Percentiles rank a stretch among this genome's conserved stretches.
phyloP scores from a whole-genome alignment of 2,329 filamentous ascomycete species.

The Aaosphaeria pasadenensis region DNA sequence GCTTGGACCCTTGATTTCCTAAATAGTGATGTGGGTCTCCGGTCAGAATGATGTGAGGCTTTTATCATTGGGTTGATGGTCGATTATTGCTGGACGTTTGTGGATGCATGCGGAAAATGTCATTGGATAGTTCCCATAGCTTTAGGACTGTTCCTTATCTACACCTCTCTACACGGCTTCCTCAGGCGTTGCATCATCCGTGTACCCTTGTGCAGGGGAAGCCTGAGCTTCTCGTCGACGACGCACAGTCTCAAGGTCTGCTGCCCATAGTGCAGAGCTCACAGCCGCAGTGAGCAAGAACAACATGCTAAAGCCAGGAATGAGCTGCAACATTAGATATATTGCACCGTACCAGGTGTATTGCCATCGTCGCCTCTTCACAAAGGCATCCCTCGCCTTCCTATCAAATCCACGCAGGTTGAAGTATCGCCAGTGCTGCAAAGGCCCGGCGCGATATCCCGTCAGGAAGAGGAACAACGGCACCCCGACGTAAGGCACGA shows the following conservation, averaged over 20 bases:
- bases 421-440: slow-evolving; percentile 90
- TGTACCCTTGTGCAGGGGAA: slow-evolving; percentile 20
- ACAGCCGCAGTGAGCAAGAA: slow-evolving; percentile 85
- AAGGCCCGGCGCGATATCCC: slow-evolving; percentile 79
- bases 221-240: slow-evolving; percentile 21
- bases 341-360: slow-evolving; percentile 93
- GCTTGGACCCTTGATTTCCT: no score
- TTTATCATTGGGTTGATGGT: no score
- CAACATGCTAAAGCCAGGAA: slow-evolving; percentile 89
- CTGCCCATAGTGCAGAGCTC: slow-evolving; percentile 83
- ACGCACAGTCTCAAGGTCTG: slow-evolving; percentile 61
- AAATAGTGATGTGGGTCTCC: no score
- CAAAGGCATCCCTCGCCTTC: slow-evolving; percentile 68
- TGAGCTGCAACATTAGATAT: slow-evolving; percentile 79
- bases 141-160: neutral
- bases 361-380: slow-evolving; percentile 68
- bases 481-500: slow-evolving; percentile 79
- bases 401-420: slow-evolving; percentile 72
- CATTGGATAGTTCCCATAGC: no score
- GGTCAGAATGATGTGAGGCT: no score
- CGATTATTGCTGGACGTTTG: no score
- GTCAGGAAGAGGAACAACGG: slow-evolving; percentile 86
- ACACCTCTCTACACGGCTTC: slow-evolving; percentile 2
- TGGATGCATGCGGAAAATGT: no score
- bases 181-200: slow-evolving; percentile 19